These are phyloP conservation scores for Craspedostauros australis DNA, from an alignment of 108 stramenopile species.

Conservation along the genomic window DNA sequence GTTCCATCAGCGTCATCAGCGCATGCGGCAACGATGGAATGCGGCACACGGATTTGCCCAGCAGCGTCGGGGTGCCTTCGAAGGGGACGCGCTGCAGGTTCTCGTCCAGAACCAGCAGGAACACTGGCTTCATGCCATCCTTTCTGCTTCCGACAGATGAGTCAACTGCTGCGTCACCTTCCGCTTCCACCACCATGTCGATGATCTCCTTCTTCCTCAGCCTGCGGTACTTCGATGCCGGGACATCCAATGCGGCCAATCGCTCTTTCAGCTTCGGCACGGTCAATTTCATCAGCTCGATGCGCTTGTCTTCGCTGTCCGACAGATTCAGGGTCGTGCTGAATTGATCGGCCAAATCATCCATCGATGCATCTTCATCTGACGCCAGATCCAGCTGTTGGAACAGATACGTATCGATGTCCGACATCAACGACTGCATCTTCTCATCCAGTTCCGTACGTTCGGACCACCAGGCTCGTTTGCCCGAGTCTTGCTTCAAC, in stretches of 20 bases:
- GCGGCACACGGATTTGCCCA: slow-evolving; percentile 68
- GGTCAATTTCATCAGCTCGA: slow-evolving; percentile 46
- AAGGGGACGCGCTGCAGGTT: slow-evolving; percentile 90
- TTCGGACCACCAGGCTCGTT: slow-evolving; percentile 70
- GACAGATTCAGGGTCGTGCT: not conserved
- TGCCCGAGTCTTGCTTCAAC: slow-evolving; percentile 35
- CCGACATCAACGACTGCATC: slow-evolving; percentile 34
- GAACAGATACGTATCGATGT: slow-evolving; percentile 44
- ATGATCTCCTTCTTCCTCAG: slow-evolving; percentile 53
- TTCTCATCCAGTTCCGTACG: slow-evolving; percentile 53
- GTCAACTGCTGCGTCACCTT: too few species aligned
- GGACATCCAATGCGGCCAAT: slow-evolving; percentile 20
- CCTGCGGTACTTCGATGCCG: slow-evolving; percentile 18
- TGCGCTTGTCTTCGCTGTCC: not conserved
- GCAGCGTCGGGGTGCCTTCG: slow-evolving; percentile 81
- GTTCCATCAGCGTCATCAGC: slow-evolving; percentile 38
- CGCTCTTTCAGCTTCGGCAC: slow-evolving; percentile 52
- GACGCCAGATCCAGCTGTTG: slow-evolving; percentile 9
- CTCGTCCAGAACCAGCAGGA: slow-evolving; percentile 89
- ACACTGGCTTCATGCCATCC: not conserved
- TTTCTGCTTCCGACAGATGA: not conserved
- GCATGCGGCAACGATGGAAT: slow-evolving; percentile 84
- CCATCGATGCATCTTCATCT: slow-evolving; percentile 1
- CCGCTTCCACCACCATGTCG: slow-evolving; percentile 29
- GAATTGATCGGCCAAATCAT: slow-evolving; percentile 55